Evolutionary conservation across 1,139 yeast species (phyloP), one percentile per base, ranked within the genome.

Genomic region (Sugiyamaella pinicola): DNA sequence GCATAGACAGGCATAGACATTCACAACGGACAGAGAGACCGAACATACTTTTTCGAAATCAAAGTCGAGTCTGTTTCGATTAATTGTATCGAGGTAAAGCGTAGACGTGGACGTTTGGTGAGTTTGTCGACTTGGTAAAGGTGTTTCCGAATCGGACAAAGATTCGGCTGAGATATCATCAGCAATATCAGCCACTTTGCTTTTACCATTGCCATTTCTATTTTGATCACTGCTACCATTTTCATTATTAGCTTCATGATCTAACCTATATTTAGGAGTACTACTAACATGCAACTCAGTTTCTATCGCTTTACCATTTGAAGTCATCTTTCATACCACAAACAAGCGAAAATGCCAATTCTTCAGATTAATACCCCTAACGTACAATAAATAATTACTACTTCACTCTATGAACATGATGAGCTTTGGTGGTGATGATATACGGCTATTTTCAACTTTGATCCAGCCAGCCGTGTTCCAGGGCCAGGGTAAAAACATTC

Each of bases 1-100:
- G 0, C 77, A 78, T 33, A 87, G 69, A 63, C 96, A 87, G 38
- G 88, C 83, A 64, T 86, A 85, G 1, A 87, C 79, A 61, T 85
- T 84, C 31, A 77, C 70, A 41, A 76, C 77, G 0, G 87, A 75
- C 15, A 87, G 70, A 0, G 89, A 78, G 0, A 84, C 79, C 53
- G 81, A 76, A 66, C 96, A 87, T 1, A 81, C 68, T 62, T 81
- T 82, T 43, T 84, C 89, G 52, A 79, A 77, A 65, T 87, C 95
- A 65, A 87, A 87, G 64, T 87, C 89, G 7, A 87, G 71, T 6
- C 72, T 68, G 26, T 72, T 70, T 29, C 84, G 69, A 58, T 84
- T 76, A 44, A 85, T 72, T 1, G 85, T 80, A 40, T 81, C 84
- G 12, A 83, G 69, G 62, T 81, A 82, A 13, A 72, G 55, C 24